A percentile compares a stretch with the other conserved stretches of the same genome.
Conservation (phyloP, 495 filamentous ascomycete species). For the Aspergillus carlsbadensis region DNA sequence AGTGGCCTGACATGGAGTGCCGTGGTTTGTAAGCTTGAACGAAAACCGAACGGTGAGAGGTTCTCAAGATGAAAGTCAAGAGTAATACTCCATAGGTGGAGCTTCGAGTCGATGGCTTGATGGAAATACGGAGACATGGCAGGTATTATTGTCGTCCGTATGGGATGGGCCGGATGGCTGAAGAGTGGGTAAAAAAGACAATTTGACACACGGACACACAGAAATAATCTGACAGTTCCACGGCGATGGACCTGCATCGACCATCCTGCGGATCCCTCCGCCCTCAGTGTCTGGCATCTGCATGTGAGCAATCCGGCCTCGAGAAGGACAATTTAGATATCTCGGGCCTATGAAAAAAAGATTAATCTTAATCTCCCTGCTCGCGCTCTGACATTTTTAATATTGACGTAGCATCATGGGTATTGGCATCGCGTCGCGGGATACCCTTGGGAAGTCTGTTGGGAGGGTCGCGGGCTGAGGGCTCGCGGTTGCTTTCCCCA, state of each 20-base stretch:
- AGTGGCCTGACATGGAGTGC: background rate
- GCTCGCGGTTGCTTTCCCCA: background rate
- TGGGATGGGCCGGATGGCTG: no score
- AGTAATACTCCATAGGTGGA: no score
- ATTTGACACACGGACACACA: background rate
- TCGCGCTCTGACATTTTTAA: background rate
- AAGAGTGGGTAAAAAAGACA: background rate
- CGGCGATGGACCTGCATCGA: slow-evolving; percentile 7
- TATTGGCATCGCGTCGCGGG: background rate
- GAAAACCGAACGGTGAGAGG: background rate
- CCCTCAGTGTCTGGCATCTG: background rate
- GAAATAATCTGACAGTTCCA: background rate
- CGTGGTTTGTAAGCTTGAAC: background rate
- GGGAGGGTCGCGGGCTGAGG: no score
- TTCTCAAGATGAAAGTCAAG: no score
- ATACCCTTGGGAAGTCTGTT: background rate
- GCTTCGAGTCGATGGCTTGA: no score
- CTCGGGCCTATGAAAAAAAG: background rate
- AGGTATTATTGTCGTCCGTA: no score
- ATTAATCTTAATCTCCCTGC: background rate
- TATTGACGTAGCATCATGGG: background rate
- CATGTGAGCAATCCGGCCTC: slow-evolving; percentile 9
- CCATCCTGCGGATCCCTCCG: slow-evolving; percentile 5
- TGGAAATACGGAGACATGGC: no score
- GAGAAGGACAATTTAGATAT: background rate